Evolutionary conservation across 2,329 filamentous ascomycete genomes (phyloP).

Genomic region (Monosporascus sp.): DNA sequence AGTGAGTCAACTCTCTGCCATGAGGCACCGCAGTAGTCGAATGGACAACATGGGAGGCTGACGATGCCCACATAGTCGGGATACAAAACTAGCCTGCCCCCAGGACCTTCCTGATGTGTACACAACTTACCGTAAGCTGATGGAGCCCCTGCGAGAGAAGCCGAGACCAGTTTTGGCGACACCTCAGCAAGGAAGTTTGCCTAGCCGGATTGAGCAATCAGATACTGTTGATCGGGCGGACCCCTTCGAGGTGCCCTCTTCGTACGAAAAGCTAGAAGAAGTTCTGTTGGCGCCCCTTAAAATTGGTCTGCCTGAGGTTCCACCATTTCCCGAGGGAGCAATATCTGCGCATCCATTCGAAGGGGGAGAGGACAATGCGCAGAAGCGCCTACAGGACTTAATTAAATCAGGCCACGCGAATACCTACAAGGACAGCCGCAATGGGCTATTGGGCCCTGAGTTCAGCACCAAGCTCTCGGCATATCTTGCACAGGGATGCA

Average conservation of each 20-base stretch:
- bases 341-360: conserved; percentile 59
- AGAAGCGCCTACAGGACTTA: conserved; percentile 54
- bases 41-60: background rate
- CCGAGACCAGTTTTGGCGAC: conserved; percentile 53
- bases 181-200: conserved; percentile 48
- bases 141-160: conserved; percentile 63
- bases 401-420: conserved; percentile 56
- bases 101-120: conserved; percentile 68
- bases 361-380: conserved; percentile 61
- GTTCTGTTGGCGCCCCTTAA: conserved; percentile 55
- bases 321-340: conserved; percentile 46
- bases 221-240: conserved; percentile 51
- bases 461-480: conserved; percentile 74
- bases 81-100: conserved; percentile 53
- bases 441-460: conserved; percentile 64
- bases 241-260: conserved; percentile 60
- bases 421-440: conserved; percentile 64
- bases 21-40: background rate
- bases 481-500: conserved; percentile 65
- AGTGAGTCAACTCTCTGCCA: conserved; percentile 48
- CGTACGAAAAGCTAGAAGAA: conserved; percentile 45
- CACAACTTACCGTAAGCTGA: conserved; percentile 66
- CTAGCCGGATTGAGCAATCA: conserved; percentile 45
- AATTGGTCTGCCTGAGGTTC: conserved; percentile 44
- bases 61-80: conserved; percentile 46